Evolutionary conservation across 352 stramenopile species (phyloP).

Genomic region (Blastocystis sp.): DNA sequence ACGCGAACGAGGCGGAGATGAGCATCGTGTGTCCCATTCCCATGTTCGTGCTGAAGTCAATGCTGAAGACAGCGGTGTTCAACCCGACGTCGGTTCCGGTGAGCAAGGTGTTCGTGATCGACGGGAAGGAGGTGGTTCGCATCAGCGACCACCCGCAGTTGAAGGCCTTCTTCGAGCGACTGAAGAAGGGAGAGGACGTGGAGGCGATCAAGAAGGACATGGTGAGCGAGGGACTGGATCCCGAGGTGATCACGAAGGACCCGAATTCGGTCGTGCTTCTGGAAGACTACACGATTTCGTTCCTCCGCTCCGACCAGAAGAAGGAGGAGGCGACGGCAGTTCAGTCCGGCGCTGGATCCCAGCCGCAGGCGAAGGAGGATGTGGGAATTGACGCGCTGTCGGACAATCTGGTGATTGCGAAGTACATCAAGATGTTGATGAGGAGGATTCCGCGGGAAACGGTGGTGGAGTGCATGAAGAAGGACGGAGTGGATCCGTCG

Average conservation of each 20-base stretch:
- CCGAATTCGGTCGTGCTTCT: slow-evolving; percentile 46
- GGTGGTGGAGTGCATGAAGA: slow-evolving; percentile 25
- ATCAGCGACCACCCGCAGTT: slow-evolving; percentile 60
- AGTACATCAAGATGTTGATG: slow-evolving; percentile 70
- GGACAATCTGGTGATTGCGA: background rate
- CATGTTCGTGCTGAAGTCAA: slow-evolving; percentile 35
- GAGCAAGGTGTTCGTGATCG: slow-evolving; percentile 20
- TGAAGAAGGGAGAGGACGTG: slow-evolving; percentile 24
- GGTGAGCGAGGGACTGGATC: slow-evolving; percentile 19
- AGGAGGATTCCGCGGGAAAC: slow-evolving; percentile 22
- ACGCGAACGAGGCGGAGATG: slow-evolving; percentile 30
- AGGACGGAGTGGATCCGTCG: slow-evolving; percentile 38
- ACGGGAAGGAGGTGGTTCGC: slow-evolving; percentile 58
- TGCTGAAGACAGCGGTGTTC: slow-evolving; percentile 36
- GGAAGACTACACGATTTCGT: slow-evolving; percentile 49
- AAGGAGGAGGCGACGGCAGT: background rate
- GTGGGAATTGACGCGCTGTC: background rate
- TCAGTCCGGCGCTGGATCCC: too few species aligned
- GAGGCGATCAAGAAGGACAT: slow-evolving; percentile 52
- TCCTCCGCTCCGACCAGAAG: background rate
- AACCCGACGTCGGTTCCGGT: slow-evolving; percentile 10
- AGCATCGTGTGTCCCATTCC: slow-evolving; percentile 49
- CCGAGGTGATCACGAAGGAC: slow-evolving; percentile 12
- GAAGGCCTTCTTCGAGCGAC: slow-evolving; percentile 55
- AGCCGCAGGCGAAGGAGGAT: background rate